These are phyloP conservation scores for Roridomyces roridus DNA, from an alignment of 768 basidiomycete species.

Conservation along the genomic window DNA sequence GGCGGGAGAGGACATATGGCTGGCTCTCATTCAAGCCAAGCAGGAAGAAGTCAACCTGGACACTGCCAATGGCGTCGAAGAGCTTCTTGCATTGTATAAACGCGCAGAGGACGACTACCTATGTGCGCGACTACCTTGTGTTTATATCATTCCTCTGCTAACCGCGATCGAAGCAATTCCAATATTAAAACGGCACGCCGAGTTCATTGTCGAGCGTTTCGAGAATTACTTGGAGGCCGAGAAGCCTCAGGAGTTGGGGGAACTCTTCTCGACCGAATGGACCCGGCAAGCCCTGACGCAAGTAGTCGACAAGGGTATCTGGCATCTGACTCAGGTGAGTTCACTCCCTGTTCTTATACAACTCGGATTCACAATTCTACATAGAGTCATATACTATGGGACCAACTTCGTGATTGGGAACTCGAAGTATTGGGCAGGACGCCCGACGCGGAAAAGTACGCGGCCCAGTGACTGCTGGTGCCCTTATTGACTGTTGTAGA, in stretches of 20 bases:
- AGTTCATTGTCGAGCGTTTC: slow-evolving; percentile 58
- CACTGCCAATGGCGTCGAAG: slow-evolving; percentile 55
- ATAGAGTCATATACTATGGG: slow-evolving; percentile 79
- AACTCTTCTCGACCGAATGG: slow-evolving; percentile 67
- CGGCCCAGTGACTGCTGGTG: background rate
- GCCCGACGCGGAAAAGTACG: slow-evolving; percentile 52
- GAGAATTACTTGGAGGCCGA: slow-evolving; percentile 45
- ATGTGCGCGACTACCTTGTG: slow-evolving; percentile 57
- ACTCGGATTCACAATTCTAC: slow-evolving; percentile 2
- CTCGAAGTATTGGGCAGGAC: slow-evolving; percentile 62
- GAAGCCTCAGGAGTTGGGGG: slow-evolving; percentile 57
- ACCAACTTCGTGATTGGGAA: slow-evolving; percentile 77
- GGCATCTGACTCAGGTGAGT: slow-evolving; percentile 69
- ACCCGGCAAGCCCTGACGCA: slow-evolving; percentile 60
- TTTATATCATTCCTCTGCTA: background rate
- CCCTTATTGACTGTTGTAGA: slow-evolving; percentile 35
- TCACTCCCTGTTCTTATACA: background rate
- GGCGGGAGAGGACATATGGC: slow-evolving; percentile 75
- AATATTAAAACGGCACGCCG: slow-evolving; percentile 69
- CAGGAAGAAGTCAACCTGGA: slow-evolving; percentile 54
- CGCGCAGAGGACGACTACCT: slow-evolving; percentile 80
- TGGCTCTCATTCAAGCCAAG: slow-evolving; percentile 68
- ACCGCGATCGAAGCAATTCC: slow-evolving; percentile 65
- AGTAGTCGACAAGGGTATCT: slow-evolving; percentile 60
- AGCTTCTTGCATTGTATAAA: slow-evolving; percentile 65